Conservation (phyloP, 2,329 filamentous ascomycete species). For the Aspergillus hiratsukae region DNA sequence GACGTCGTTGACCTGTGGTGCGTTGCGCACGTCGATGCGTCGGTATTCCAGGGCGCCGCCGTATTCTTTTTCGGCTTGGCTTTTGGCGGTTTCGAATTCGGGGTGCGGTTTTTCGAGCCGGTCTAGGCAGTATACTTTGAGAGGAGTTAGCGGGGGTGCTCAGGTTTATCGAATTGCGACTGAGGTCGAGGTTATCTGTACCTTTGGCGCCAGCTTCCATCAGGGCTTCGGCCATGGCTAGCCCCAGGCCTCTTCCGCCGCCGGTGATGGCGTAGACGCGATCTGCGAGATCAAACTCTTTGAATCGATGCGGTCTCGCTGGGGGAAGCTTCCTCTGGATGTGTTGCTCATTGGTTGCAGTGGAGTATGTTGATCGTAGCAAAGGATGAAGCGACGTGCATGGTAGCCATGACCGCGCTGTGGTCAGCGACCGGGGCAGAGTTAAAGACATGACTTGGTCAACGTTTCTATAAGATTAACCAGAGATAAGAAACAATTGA, state of each 20-base stretch:
- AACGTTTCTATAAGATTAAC: constrained; percentile 2
- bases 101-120: constrained; percentile 39
- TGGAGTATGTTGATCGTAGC: constrained; percentile 18
- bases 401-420: constrained; percentile 9
- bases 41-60: constrained; percentile 44
- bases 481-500: not conserved
- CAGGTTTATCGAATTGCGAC: not conserved
- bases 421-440: constrained; percentile 13
- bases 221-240: constrained; percentile 44
- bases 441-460: constrained; percentile 13
- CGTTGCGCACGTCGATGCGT: constrained; percentile 45
- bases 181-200: constrained; percentile 29
- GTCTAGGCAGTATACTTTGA: constrained; percentile 47
- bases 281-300: constrained; percentile 40
- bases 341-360: constrained; percentile 21
- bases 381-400: constrained; percentile 5
- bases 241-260: constrained; percentile 41
- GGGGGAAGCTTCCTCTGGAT: constrained; percentile 29
- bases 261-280: constrained; percentile 42
- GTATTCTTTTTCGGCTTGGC: constrained; percentile 31
- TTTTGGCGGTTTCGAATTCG: constrained; percentile 40
- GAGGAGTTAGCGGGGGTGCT: not conserved
- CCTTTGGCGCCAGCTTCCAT: constrained; percentile 47
- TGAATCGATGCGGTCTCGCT: constrained; percentile 28
- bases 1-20: constrained; percentile 30